Conservation (phyloP, 257 asterid genomes). For the Linderniella brevidens region DNA sequence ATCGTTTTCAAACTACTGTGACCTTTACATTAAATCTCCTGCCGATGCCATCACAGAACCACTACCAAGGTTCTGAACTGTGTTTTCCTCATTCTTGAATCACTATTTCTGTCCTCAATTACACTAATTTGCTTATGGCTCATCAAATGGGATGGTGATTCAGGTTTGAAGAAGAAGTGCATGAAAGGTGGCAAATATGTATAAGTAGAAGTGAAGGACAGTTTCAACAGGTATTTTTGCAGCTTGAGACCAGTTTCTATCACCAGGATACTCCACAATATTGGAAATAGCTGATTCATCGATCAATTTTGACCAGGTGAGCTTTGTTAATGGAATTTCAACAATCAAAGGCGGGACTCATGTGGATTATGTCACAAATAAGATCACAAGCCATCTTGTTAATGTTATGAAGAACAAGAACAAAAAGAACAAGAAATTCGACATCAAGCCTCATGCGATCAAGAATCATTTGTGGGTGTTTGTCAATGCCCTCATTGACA, state of each 20-base stretch:
- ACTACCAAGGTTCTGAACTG: constrained; percentile 28
- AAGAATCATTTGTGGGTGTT: constrained; percentile 90
- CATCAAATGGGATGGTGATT: constrained; percentile 2
- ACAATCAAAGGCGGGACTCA: constrained; percentile 99
- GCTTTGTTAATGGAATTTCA: constrained; percentile 84
- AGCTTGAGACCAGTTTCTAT: neutral
- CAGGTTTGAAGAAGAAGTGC: constrained; percentile 72
- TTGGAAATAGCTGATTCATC: too few relatives aligned
- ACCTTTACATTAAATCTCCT: constrained; percentile 54
- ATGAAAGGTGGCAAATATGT: constrained; percentile 81
- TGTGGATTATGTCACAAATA: constrained; percentile 80
- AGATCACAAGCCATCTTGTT: constrained; percentile 65
- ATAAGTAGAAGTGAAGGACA: constrained; percentile 92
- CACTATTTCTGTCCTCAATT: neutral
- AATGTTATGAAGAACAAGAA: constrained; percentile 37
- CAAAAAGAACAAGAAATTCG: constrained; percentile 62
- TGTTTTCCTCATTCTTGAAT: neutral
- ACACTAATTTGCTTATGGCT: neutral
- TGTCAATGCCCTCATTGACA: constrained; percentile 96
- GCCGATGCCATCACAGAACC: constrained; percentile 27
- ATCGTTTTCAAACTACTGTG: constrained; percentile 61
- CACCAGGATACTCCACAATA: too few relatives aligned
- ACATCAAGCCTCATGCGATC: constrained; percentile 63
- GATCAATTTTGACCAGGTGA: constrained; percentile 39
- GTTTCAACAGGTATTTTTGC: constrained; percentile 56